Conservation (phyloP, 495 filamentous ascomycete genomes). For the Penicillium antarcticum region DNA sequence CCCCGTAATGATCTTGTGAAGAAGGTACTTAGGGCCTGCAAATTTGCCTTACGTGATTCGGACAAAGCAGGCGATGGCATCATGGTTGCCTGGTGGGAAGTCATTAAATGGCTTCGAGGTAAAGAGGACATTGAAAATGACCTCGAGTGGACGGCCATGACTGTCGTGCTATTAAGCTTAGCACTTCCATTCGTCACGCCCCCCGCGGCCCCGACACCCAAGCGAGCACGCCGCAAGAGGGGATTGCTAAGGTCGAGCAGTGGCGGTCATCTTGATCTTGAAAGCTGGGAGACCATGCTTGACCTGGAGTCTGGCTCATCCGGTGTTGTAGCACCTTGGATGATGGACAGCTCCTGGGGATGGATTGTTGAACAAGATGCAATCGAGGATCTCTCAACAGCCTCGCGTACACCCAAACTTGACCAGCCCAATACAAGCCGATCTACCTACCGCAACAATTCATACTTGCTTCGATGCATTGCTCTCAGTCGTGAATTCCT, state of each 20-base stretch:
- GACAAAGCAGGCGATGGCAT: slow-evolving; percentile 61
- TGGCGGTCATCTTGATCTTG: slow-evolving; percentile 51
- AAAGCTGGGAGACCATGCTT: slow-evolving; percentile 63
- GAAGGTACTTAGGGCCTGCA: slow-evolving; percentile 57
- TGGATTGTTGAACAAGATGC: slow-evolving; percentile 65
- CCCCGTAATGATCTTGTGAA: slow-evolving; percentile 59
- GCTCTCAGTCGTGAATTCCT: slow-evolving; percentile 54
- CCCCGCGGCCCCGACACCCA: slow-evolving; percentile 31
- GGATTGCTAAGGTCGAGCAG: slow-evolving; percentile 58
- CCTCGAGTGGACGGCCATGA: slow-evolving; percentile 74
- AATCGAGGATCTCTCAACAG: slow-evolving; percentile 33
- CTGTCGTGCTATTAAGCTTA: slow-evolving; percentile 66
- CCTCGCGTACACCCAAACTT: slow-evolving; percentile 19
- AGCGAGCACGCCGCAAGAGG: slow-evolving; percentile 45
- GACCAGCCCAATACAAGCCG: slow-evolving; percentile 21
- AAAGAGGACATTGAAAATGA: slow-evolving; percentile 50
- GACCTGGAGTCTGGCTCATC: slow-evolving; percentile 53
- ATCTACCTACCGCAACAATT: slow-evolving; percentile 45
- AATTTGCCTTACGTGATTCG: slow-evolving; percentile 56
- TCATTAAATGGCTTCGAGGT: slow-evolving; percentile 62
- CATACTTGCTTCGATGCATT: slow-evolving; percentile 42
- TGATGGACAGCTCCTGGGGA: slow-evolving; percentile 63
- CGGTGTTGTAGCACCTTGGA: slow-evolving; percentile 60
- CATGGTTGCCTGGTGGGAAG: slow-evolving; percentile 71
- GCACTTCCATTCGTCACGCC: slow-evolving; percentile 48